Evolutionary conservation across 306 rosid genomes (phyloP).

Genomic region (Malus sieversii): DNA sequence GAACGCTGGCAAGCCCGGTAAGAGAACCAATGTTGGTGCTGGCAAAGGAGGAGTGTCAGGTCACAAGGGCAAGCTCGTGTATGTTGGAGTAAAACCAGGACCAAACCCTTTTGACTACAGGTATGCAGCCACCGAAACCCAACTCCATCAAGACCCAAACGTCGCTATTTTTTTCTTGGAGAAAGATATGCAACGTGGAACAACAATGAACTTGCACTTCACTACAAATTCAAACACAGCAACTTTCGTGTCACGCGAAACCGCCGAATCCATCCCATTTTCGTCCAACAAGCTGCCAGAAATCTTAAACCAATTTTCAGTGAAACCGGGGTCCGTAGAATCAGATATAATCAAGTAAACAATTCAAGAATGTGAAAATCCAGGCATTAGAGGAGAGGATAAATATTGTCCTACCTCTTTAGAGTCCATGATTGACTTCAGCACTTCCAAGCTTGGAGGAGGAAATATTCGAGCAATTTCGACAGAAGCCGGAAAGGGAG

Average conservation of each 20-base stretch:
- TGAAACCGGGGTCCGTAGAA: conserved; percentile 37
- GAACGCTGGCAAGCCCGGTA: conserved; percentile 18
- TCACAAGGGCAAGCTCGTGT: conserved; percentile 49
- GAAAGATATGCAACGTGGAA: conserved; percentile 35
- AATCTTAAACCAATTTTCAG: conserved; percentile 26
- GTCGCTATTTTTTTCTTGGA: conserved; percentile 68
- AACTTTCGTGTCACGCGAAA: conserved; percentile 45
- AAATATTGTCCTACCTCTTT: conserved; percentile 79
- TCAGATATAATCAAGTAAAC: conserved; percentile 38
- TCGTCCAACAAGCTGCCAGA: conserved; percentile 43
- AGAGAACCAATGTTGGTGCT: conserved; percentile 33
- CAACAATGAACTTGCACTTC: conserved; percentile 45
- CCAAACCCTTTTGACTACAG: accelerated
- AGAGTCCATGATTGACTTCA: conserved; percentile 79
- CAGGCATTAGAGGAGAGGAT: conserved; percentile 43
- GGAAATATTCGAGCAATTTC: conserved; percentile 41
- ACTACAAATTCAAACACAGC: conserved; percentile 20
- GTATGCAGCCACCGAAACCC: conserved; percentile 48
- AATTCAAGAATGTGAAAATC: conserved; percentile 47
- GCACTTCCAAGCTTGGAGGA: conserved; percentile 68
- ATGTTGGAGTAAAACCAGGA: conserved; percentile 30
- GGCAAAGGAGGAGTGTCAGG: conserved; percentile 69
- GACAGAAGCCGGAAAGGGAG: conserved; percentile 44
- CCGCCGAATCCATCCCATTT: conserved; percentile 46
- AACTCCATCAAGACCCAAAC: conserved; percentile 46